phyloP scores from a whole-genome alignment of 2,329 filamentous ascomycete species.

The Zymoseptoria ardabiliae region DNA sequence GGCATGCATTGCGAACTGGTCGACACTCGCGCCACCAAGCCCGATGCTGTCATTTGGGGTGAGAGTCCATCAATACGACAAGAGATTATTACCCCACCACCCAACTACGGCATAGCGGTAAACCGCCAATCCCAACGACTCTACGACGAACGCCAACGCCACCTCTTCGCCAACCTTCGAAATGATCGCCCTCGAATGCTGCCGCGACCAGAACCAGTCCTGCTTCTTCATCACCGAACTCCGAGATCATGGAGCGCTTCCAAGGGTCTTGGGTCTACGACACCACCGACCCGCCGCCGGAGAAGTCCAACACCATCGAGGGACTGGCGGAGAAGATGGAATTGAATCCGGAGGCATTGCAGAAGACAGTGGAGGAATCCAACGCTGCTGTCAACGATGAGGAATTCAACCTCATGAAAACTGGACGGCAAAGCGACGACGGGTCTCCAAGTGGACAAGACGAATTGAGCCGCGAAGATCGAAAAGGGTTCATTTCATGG shows the following conservation, averaged over 20 bases:
- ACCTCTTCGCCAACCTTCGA: conserved; percentile 41
- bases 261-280: conserved; percentile 38
- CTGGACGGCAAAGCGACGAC: conserved; percentile 36
- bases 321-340: conserved; percentile 35
- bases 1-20: conserved; percentile 40
- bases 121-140: conserved; percentile 52
- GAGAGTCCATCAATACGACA: no score
- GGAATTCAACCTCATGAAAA: conserved; percentile 36
- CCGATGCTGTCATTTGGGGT: conserved; percentile 36
- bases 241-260: conserved; percentile 36
- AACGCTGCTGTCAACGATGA: conserved; percentile 36
- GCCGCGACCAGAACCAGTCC: conserved; percentile 36
- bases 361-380: conserved; percentile 35
- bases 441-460: conserved; percentile 33
- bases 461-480: conserved; percentile 37
- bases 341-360: conserved; percentile 30
- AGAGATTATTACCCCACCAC: no score
- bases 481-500: conserved; percentile 33
- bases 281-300: conserved; percentile 36
- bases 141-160: conserved; percentile 93
- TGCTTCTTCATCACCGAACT: conserved; percentile 39
- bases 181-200: conserved; percentile 36
- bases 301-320: conserved; percentile 34
- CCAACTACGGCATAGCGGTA: conserved; percentile 40
- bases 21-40: conserved; percentile 36